Conservation (phyloP, 768 basidiomycete species). For the Leccinum sublutescens region DNA sequence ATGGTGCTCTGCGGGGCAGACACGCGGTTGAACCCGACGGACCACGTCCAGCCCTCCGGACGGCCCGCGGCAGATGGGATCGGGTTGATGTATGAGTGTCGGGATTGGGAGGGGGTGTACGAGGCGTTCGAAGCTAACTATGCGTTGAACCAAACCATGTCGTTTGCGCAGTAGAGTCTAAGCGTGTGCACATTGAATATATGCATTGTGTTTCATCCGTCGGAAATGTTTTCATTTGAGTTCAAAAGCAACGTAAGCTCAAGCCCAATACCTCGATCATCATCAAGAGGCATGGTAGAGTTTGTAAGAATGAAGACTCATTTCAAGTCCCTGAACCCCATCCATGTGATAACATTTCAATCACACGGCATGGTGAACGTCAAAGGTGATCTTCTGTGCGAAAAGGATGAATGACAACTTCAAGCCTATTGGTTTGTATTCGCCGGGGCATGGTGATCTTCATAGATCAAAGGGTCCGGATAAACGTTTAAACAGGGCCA, state of each 20-base stretch:
- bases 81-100: conserved; percentile 20
- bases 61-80: conserved; percentile 20
- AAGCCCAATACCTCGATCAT: no score
- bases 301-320: no score
- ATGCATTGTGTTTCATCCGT: neutral
- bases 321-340: no score
- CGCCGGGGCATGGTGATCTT: neutral
- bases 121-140: conserved; percentile 19
- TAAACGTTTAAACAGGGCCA: neutral
- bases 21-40: conserved; percentile 29
- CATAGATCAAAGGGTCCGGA: neutral
- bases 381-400: neutral
- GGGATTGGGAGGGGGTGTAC: conserved; percentile 24
- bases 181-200: neutral
- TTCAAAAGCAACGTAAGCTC: neutral
- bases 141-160: conserved; percentile 21
- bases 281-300: no score
- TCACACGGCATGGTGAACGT: neutral
- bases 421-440: neutral
- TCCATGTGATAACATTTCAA: neutral
- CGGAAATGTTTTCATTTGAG: neutral
- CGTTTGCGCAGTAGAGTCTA: conserved; percentile 3
- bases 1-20: conserved; percentile 37
- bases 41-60: conserved; percentile 14
- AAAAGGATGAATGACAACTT: neutral